Conservation (phyloP, 805 yeast genomes). For the Saturnispora diversa region DNA sequence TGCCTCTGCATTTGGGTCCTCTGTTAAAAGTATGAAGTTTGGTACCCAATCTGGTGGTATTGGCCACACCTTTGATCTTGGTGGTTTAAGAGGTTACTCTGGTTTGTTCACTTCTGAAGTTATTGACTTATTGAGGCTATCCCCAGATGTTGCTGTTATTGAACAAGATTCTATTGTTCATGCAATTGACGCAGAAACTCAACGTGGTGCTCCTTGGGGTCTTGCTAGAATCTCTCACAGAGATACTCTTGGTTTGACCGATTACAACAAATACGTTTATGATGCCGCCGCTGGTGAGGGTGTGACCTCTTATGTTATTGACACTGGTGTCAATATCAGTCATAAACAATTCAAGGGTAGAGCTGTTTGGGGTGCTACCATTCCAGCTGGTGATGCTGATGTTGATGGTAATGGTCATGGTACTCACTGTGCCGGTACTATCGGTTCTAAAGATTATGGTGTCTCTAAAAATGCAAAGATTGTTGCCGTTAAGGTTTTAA, state of each 20-base stretch:
- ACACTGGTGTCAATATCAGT: slow-evolving; percentile 73
- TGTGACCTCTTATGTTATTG: slow-evolving; percentile 80
- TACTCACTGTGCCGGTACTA: slow-evolving; percentile 95
- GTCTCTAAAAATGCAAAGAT: slow-evolving; percentile 74
- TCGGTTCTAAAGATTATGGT: slow-evolving; percentile 73
- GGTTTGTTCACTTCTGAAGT: slow-evolving; percentile 76
- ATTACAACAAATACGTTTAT: slow-evolving; percentile 65
- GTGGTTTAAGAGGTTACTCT: slow-evolving; percentile 66
- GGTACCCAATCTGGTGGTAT: slow-evolving; percentile 40
- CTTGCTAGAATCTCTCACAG: slow-evolving; percentile 84
- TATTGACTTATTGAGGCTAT: slow-evolving; percentile 55
- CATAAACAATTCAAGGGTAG: slow-evolving; percentile 80
- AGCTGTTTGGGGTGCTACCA: slow-evolving; percentile 79
- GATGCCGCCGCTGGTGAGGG: slow-evolving; percentile 73
- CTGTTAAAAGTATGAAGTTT: slow-evolving; percentile 19
- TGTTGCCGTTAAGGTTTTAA: slow-evolving; percentile 78
- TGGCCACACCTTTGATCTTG: slow-evolving; percentile 53
- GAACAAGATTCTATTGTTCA: slow-evolving; percentile 70
- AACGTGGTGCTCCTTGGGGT: slow-evolving; percentile 92
- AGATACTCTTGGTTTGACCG: slow-evolving; percentile 55
- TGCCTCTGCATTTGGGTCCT: slow-evolving; percentile 27
- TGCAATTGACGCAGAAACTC: slow-evolving; percentile 55
- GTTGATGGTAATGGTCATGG: slow-evolving; percentile 91
- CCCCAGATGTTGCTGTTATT: slow-evolving; percentile 49
- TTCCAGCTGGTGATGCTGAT: slow-evolving; percentile 64